phyloP scores from a whole-genome alignment of 208 protist species.

The Wallacemonas collosoma region DNA sequence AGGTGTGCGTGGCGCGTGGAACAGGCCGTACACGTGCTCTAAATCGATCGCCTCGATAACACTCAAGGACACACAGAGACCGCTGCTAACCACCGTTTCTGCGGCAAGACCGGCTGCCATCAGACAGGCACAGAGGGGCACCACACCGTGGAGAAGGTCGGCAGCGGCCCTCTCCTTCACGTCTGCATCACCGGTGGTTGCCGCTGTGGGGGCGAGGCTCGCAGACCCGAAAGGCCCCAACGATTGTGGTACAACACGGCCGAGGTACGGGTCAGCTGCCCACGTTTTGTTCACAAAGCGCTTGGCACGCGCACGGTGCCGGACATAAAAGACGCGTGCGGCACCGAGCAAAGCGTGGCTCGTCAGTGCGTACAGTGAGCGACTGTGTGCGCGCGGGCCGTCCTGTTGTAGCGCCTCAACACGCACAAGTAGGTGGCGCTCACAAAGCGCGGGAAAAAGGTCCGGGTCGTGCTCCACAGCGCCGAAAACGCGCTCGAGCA shows the following conservation, averaged over 20 bases:
- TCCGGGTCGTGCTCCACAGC: conserved; percentile 14
- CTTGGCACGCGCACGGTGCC: background rate
- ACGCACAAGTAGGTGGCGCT: background rate
- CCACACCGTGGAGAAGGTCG: conserved; percentile 4
- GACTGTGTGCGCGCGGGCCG: background rate
- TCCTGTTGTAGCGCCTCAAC: conserved; percentile 16
- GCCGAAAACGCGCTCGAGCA: background rate
- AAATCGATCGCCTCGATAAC: conserved; percentile 54
- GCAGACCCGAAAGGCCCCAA: too few relatives aligned
- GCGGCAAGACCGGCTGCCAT: conserved; percentile 61
- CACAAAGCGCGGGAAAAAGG: conserved; percentile 22
- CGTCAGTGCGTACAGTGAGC: conserved; percentile 16
- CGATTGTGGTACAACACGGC: too few relatives aligned
- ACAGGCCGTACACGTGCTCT: conserved; percentile 36
- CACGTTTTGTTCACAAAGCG: background rate
- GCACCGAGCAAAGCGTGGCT: conserved; percentile 2
- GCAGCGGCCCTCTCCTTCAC: background rate
- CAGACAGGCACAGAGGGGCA: conserved; percentile 52
- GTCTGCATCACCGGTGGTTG: background rate
- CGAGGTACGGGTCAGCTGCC: background rate
- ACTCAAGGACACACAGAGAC: conserved; percentile 51
- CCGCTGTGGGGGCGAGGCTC: too few relatives aligned
- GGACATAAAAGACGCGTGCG: conserved; percentile 5
- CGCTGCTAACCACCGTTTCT: conserved; percentile 51
- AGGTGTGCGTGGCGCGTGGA: conserved; percentile 25